Base-by-base conservation (phyloP, 805 yeast species). In the Candida ponderosae region DNA sequence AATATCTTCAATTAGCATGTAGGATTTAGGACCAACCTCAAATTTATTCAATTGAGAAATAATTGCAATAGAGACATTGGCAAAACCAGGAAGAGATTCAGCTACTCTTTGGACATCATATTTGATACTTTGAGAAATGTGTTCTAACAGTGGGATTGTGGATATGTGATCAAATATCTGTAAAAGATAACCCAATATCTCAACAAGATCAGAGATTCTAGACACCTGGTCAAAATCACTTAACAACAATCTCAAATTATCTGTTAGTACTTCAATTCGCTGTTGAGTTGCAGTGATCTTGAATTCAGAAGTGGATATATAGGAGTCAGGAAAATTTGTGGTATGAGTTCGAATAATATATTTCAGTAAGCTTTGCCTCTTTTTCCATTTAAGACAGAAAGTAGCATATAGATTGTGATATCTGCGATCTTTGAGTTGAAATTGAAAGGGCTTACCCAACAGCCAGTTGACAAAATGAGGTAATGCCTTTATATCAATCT, bases 381-480 rank as follows among this genome's bases (percentile, higher is more conserved):
- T 30, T 3, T 29, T 14, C 44, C 45, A 42, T 30, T 31, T 42
- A 5, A 40, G 28, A 26, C 36, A 29, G 18, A 39, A 37, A 14
- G 45, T 35, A 5, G 45, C 21, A 29, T 44, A 47, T 1, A 26
- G 2, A 13, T 38, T 38, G 16, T 46, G 45, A 21, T 36, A 26
- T 1, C 13, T n/a, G 8, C 6, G 6, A 3, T 10, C 13, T 0
- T n/a, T 16, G 14, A 40, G 43, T 7, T 23, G 26, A 21, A 17
- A 27, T 8, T 13, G 9, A 6, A 36, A 35, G 2, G 20, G 15
- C 1, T 41, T 29, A 1, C 67, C 69, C 29, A 63, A 46, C 17
- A 73, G 32, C 81, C 82, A 76, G 1, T 56, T 42, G 4, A 72
- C 29, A 44, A 74, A 67, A 2, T 43, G 29, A 6, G 62, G 53